Evolutionary conservation across 1,139 yeast species (phyloP).

Genomic region (Sugiyamaella pinicola): DNA sequence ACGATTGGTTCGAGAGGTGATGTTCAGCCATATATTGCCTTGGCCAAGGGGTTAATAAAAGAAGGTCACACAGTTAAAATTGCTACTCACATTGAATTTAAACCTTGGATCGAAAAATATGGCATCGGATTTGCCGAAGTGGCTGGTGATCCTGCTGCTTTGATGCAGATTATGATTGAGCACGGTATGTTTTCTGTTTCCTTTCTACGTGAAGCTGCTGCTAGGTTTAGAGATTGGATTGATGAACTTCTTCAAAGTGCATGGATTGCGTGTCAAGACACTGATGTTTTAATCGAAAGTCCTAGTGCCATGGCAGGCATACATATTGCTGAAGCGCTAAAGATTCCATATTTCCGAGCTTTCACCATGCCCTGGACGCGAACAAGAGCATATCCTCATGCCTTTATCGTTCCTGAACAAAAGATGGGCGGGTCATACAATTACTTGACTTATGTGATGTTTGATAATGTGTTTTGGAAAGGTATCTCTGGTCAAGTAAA

Average conservation of each 20-base stretch:
- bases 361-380: constrained; percentile 99
- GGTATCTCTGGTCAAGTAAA: constrained; percentile 90
- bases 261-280: constrained; percentile 83
- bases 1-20: constrained; percentile 97
- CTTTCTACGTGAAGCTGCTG: constrained; percentile 78
- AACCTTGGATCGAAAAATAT: constrained; percentile 68
- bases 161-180: constrained; percentile 89
- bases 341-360: constrained; percentile 89
- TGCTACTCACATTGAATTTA: constrained; percentile 82
- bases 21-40: constrained; percentile 91
- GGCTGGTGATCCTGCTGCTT: constrained; percentile 92
- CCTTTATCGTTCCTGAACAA: constrained; percentile 91
- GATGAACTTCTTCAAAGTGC: constrained; percentile 65
- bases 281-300: constrained; percentile 85
- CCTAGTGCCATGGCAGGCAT: constrained; percentile 97
- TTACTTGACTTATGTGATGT: constrained; percentile 86
- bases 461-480: constrained; percentile 91
- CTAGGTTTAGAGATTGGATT: constrained; percentile 80
- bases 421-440: constrained; percentile 91
- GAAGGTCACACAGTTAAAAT: constrained; percentile 87
- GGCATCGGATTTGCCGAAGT: constrained; percentile 70
- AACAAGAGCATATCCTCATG: constrained; percentile 94
- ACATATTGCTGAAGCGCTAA: constrained; percentile 89
- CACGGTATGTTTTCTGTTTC: constrained; percentile 87
- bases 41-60: constrained; percentile 71